Percentiles rank a stretch among this genome's conserved stretches.
These are phyloP conservation scores for Cryptosporidium canis DNA, from an alignment of 169 alveolate genomes.

Conservation along the genomic window DNA sequence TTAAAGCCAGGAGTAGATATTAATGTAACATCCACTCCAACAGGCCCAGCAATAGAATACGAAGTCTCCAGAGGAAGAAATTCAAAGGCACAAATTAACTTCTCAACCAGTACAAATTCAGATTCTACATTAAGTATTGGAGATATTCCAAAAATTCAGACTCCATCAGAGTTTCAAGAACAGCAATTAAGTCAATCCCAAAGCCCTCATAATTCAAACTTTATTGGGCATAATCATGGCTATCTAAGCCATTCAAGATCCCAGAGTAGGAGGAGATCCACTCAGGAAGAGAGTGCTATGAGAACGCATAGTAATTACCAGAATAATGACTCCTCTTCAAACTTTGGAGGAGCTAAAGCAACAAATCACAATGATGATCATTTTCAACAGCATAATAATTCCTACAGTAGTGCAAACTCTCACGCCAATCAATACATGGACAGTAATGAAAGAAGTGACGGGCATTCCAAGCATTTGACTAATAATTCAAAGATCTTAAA, in stretches of 20 bases:
- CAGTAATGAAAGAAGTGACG: not conserved
- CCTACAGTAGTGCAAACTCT: not conserved
- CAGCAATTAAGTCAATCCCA: not conserved
- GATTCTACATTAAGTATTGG: not conserved
- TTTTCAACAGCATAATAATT: not conserved
- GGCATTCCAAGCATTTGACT: not conserved
- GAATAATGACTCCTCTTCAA: not conserved
- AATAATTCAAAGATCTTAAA: not conserved
- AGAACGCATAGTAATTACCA: not conserved
- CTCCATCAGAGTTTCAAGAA: constrained; percentile 17
- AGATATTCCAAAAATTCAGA: constrained; percentile 48
- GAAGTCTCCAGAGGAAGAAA: constrained; percentile 63
- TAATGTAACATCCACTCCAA: constrained; percentile 64
- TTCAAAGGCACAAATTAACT: constrained; percentile 69
- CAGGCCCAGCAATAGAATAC: constrained; percentile 71
- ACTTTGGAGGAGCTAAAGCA: not conserved
- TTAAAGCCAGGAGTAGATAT: constrained; percentile 68
- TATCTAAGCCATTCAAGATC: not conserved
- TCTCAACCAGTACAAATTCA: constrained; percentile 8
- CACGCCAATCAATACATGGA: not conserved
- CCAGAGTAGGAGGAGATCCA: constrained; percentile 23
- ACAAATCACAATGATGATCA: not conserved
- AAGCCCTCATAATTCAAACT: not conserved
- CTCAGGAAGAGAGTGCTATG: not conserved
- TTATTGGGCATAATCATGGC: not conserved